A percentile compares a stretch with the other conserved stretches of the same genome.
phyloP scores from a whole-genome alignment of 78 protist genomes.

The Dictyostelium brefeldianum region DNA sequence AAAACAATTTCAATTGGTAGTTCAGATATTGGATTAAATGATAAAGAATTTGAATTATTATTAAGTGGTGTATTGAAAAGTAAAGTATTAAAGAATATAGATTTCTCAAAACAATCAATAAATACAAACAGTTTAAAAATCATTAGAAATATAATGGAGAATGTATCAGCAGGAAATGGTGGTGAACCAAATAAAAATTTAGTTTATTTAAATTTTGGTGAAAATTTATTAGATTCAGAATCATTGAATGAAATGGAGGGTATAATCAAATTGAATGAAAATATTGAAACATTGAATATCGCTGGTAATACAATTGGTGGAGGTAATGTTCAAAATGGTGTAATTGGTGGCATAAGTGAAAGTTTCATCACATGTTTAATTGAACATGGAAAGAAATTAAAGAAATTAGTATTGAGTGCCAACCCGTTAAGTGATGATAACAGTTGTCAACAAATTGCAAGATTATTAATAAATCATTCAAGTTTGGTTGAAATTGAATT shows the following conservation, averaged over 20 bases:
- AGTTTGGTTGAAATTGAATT: conserved; percentile 4
- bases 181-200: not conserved
- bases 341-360: not conserved
- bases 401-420: conserved; percentile 1
- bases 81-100: not conserved
- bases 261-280: not conserved
- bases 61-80: conserved; percentile 7
- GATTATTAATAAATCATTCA: not conserved
- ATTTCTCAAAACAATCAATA: conserved; percentile 40
- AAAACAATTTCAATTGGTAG: conserved; percentile 46
- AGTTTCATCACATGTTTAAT: not conserved
- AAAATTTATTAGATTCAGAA: conserved; percentile 20
- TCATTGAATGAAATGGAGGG: not conserved
- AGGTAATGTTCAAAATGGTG: not conserved
- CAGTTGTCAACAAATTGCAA: not conserved
- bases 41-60: not conserved
- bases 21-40: conserved; percentile 30
- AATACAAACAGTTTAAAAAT: not conserved
- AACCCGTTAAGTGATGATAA: not conserved
- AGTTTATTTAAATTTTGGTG: conserved; percentile 18
- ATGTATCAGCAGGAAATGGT: not conserved
- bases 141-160: not conserved
- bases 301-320: not conserved
- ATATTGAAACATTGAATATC: not conserved
- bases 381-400: not conserved